phyloP scores from a whole-genome alignment of 805 yeast genomes.

The Kluyveromyces dobzhanskii region DNA sequence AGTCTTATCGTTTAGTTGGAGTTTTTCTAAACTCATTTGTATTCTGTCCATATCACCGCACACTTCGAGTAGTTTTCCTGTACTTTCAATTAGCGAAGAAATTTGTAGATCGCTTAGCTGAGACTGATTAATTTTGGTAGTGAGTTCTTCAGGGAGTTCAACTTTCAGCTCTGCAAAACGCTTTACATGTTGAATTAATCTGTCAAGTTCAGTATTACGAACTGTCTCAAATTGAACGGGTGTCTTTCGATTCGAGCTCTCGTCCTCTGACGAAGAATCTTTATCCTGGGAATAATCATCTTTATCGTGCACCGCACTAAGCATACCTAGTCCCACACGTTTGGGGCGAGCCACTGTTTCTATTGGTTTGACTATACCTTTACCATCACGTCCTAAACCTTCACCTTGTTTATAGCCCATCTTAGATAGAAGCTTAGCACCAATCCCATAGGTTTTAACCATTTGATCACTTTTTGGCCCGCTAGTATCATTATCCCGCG shows the following conservation, averaged over 20 bases:
- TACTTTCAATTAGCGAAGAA: background rate
- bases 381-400: conserved; percentile 69
- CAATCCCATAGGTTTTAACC: conserved; percentile 60
- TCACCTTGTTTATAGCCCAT: conserved; percentile 86
- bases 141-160: background rate
- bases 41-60: background rate
- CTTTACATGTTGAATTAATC: background rate
- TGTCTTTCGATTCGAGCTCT: background rate
- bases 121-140: background rate
- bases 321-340: conserved; percentile 69
- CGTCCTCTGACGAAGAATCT: background rate
- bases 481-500: background rate
- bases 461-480: conserved; percentile 1
- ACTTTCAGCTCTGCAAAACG: background rate
- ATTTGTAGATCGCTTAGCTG: background rate
- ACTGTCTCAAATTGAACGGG: background rate
- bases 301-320: conserved; percentile 30
- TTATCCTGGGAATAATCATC: conserved; percentile 11
- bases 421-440: conserved; percentile 63
- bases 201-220: background rate
- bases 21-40: background rate
- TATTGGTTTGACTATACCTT: conserved; percentile 77
- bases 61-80: background rate
- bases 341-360: conserved; percentile 58
- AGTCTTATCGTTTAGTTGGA: background rate